phyloP scores from a whole-genome alignment of 352 stramenopile genomes.

The Phytophthora multivora region DNA sequence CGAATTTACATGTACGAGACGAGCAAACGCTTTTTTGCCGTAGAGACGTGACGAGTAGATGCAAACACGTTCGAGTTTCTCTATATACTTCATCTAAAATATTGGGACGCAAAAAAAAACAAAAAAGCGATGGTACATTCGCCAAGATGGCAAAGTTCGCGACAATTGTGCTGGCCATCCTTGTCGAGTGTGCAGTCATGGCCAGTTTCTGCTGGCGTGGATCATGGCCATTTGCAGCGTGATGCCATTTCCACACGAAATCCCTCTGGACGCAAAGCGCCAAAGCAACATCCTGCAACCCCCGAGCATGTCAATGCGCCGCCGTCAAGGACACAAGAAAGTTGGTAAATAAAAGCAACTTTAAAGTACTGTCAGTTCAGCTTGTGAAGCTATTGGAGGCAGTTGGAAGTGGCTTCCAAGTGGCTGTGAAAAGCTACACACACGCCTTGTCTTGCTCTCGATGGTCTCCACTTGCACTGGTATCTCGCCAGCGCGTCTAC shows the following conservation, averaged over 20 bases:
- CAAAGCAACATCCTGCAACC: slow-evolving; percentile 21
- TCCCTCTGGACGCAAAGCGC: slow-evolving; percentile 30
- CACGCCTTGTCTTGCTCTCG: no score
- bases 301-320: slow-evolving; percentile 25
- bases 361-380: no score
- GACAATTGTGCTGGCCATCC: background rate
- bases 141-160: background rate
- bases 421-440: no score
- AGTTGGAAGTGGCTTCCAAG: no score
- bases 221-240: background rate
- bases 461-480: no score
- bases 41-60: slow-evolving; percentile 26
- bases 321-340: background rate
- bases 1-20: background rate
- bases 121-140: background rate
- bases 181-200: slow-evolving; percentile 23
- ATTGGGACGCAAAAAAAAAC: background rate
- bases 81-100: background rate
- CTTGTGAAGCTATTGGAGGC: no score
- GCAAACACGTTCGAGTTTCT: background rate
- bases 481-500: no score
- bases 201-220: slow-evolving; percentile 17
- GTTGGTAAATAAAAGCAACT: background rate
- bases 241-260: slow-evolving; percentile 13
- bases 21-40: slow-evolving; percentile 5